Evolutionary conservation across 129 eudicot genomes (phyloP), one percentile per base, ranked within the genome.

Genomic region (Logfia minima): DNA sequence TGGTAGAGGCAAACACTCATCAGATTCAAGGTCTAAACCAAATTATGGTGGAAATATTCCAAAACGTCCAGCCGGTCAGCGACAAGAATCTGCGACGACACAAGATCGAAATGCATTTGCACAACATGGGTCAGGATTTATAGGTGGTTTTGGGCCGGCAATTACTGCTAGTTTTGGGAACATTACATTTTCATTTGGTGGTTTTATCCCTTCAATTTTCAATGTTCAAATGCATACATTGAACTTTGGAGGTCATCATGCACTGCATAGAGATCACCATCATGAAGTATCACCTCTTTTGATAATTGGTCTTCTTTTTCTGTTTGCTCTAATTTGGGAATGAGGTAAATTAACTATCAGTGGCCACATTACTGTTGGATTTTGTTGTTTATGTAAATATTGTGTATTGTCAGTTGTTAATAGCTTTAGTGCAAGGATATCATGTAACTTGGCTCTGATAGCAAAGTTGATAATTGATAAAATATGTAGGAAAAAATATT

Each of bases 41-140:
- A 39, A 83, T 48, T 86, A 81, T 34, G 91, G 89, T 1, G 64
- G 74, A 29, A 83, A 79, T 41, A 90, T 90, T 55, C 96, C 96
- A 1, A 84, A 83, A 26, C 90, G 96, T 48, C 96, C 96, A 13
- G 77, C 91, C 0, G 96, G 96, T 17, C 96, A 84, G 41, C 77
- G 96, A 66, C 96, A 93, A 7, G 89, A 90, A 51, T 81, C 89
- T 4, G 84, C 88, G 16, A 89, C 83, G 21, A 84, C 83, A 7
- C 88, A 74, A 0, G 86, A 87, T 23, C 64, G 81, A 29, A 90
- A 82, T 70, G 72, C 75, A 51, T 90, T 82, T 83, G 62, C 83
- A 6, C 87, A 84, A 41, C 31, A 81, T 43, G 84, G 80, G 37
- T 71, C 73, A 80, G 92, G 92, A 52, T 82, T 84, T 26, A 84